Evolutionary conservation across 2,329 filamentous ascomycete species (phyloP).

Genomic region (Lizonia empirigonia): DNA sequence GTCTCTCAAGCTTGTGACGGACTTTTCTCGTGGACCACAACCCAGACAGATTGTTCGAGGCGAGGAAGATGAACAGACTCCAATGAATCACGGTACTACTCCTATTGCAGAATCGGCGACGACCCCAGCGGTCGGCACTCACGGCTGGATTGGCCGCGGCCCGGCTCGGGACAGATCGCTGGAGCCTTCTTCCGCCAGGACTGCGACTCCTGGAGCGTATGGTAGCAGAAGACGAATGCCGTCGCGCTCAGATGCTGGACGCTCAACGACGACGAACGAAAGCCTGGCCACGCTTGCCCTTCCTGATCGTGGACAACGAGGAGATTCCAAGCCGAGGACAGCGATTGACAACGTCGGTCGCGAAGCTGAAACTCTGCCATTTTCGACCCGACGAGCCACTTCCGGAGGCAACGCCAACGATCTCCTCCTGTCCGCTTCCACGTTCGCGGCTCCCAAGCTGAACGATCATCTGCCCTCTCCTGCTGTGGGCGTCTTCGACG

Average conservation of each 20-base stretch:
- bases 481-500: slow-evolving; percentile 66
- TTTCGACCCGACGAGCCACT: slow-evolving; percentile 40
- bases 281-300: slow-evolving; percentile 42
- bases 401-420: slow-evolving; percentile 65
- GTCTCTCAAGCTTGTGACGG: slow-evolving; percentile 87
- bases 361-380: slow-evolving; percentile 50
- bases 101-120: slow-evolving; percentile 74
- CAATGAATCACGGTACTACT: slow-evolving; percentile 79
- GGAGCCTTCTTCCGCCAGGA: slow-evolving; percentile 56
- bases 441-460: slow-evolving; percentile 38
- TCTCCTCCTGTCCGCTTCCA: slow-evolving; percentile 47
- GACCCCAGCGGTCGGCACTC: slow-evolving; percentile 65
- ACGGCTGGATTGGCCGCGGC: slow-evolving; percentile 47
- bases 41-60: slow-evolving; percentile 67
- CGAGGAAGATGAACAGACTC: slow-evolving; percentile 68
- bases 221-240: slow-evolving; percentile 65
- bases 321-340: slow-evolving; percentile 39
- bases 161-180: slow-evolving; percentile 41
- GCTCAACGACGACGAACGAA: slow-evolving; percentile 41
- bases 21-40: slow-evolving; percentile 64
- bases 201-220: slow-evolving; percentile 66
- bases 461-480: slow-evolving; percentile 65
- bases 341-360: slow-evolving; percentile 48
- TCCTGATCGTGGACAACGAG: slow-evolving; percentile 44
- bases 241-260: slow-evolving; percentile 51